Conservation (phyloP, 805 yeast species). For the Cyberlindnera suaveolens region DNA sequence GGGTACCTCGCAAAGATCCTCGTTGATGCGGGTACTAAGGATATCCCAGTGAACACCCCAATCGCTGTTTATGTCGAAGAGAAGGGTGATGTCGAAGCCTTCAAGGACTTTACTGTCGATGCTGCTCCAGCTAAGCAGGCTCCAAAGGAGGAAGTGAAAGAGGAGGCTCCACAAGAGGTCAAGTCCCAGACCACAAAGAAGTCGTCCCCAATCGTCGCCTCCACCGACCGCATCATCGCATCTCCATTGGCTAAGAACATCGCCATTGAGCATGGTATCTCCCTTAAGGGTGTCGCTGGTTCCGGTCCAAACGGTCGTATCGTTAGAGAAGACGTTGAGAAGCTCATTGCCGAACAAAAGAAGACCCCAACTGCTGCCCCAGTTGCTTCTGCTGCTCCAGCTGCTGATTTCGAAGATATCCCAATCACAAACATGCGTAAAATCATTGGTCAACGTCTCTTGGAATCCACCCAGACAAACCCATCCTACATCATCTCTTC, state of each 20-base stretch:
- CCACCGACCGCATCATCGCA: constrained; percentile 74
- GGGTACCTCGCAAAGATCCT: constrained; percentile 86
- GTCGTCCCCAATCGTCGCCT: constrained; percentile 14
- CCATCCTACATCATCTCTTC: constrained; percentile 94
- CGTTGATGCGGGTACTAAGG: constrained; percentile 79
- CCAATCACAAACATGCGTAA: constrained; percentile 91
- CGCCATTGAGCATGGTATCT: constrained; percentile 87
- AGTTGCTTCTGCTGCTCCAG: constrained; percentile 38
- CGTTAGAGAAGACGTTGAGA: constrained; percentile 84
- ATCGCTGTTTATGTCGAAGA: constrained; percentile 96
- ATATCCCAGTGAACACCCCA: constrained; percentile 90
- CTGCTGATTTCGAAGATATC: constrained; percentile 66
- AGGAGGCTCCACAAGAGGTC: constrained; percentile 23
- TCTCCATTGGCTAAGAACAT: constrained; percentile 92
- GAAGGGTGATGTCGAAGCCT: constrained; percentile 76
- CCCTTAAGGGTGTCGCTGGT: constrained; percentile 80
- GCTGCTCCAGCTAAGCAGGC: constrained; percentile 30
- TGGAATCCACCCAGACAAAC: constrained; percentile 76
- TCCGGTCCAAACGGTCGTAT: constrained; percentile 96
- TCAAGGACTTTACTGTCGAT: constrained; percentile 80
- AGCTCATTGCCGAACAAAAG: constrained; percentile 42
- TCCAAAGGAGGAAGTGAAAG: constrained; percentile 17
- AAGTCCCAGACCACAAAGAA: constrained; percentile 17
- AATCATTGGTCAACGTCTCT: constrained; percentile 84
- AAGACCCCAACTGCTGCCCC: constrained; percentile 37